Evolutionary conservation across 208 protist species (phyloP), one percentile per base, ranked within the genome.

Genomic region (Trypanosoma avium): DNA sequence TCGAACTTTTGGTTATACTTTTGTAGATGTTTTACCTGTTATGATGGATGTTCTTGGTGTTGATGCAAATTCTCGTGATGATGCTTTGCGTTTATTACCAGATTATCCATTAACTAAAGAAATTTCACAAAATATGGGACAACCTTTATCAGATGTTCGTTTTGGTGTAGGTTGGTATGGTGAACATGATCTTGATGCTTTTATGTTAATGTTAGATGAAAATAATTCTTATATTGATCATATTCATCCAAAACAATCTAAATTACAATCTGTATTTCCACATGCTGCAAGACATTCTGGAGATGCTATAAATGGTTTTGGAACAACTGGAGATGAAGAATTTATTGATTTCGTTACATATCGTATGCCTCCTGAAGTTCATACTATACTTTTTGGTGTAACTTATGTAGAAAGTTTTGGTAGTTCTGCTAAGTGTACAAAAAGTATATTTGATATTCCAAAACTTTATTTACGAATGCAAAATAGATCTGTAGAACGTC

Each of bases 111-210:
- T 92, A 17, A 63, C 62, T 10, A 95, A 92, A 70, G 46, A 57
- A 40, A 47, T 46, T 24, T 56, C 45, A 7, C 47, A 66, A 43
- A 17, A 50, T 32, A 35, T 73, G 29, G 60, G 45, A 30, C 67
- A 75, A 40, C 61, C 70, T 32, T 68, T 92, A 26, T 81, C 69
- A n/a, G 80, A 92, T 35, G 77, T 94, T n/a, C 86, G 82, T 48
- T 86, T 94, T 58, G 88, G 85, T 43, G 58, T 94, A 15, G 88
- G 88, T 35, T 92, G 88, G 86, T 56, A 55, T 46, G 81, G 81
- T 38, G 84, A 90, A 61, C 73, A 90, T 65, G 88, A 94, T 60
- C 40, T 94, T 6, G 84, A 94, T 54, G 84, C 88, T 26, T 92
- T 89, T 54, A 70, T 88, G 59, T 73, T 94, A 13, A 64, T 94